These are phyloP conservation scores for Kwoniella sp. DNA, from an alignment of 768 basidiomycete species.

Conservation along the genomic window DNA sequence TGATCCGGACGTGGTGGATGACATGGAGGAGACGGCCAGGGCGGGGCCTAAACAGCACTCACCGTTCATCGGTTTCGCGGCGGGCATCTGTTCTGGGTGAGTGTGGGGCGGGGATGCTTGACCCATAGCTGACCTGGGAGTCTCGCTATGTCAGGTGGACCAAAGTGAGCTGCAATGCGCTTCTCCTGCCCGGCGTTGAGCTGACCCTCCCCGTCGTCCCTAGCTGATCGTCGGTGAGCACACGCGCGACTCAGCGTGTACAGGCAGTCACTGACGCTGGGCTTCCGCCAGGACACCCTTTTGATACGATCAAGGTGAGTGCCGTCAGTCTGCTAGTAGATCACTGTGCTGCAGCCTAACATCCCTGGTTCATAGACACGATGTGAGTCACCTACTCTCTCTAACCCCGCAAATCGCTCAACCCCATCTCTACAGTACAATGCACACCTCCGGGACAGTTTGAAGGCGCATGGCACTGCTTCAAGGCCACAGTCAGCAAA, in stretches of 20 bases:
- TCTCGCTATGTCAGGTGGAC: slow-evolving; percentile 29
- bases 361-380: slow-evolving; percentile 24
- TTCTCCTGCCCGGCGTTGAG: too few species aligned
- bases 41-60: slow-evolving; percentile 19
- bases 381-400: slow-evolving; percentile 20
- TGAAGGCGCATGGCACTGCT: slow-evolving; percentile 34
- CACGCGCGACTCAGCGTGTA: too few species aligned
- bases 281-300: slow-evolving; percentile 41
- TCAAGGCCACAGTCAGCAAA: slow-evolving; percentile 32
- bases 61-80: slow-evolving; percentile 43
- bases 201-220: too few species aligned
- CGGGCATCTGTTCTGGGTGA: slow-evolving; percentile 44
- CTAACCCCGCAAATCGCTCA: neutral
- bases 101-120: neutral
- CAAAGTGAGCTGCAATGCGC: slow-evolving; percentile 20
- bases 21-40: slow-evolving; percentile 4
- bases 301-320: slow-evolving; percentile 43
- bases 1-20: slow-evolving; percentile 7
- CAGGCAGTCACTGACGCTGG: too few species aligned
- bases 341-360: neutral
- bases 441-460: slow-evolving; percentile 37
- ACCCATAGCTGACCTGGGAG: neutral
- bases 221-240: slow-evolving; percentile 13
- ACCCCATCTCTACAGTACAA: slow-evolving; percentile 22
- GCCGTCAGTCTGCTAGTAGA: neutral